These are phyloP conservation scores for Fusarium goolgardi DNA, from an alignment of 2,329 filamentous ascomycete species.

Conservation along the genomic window DNA sequence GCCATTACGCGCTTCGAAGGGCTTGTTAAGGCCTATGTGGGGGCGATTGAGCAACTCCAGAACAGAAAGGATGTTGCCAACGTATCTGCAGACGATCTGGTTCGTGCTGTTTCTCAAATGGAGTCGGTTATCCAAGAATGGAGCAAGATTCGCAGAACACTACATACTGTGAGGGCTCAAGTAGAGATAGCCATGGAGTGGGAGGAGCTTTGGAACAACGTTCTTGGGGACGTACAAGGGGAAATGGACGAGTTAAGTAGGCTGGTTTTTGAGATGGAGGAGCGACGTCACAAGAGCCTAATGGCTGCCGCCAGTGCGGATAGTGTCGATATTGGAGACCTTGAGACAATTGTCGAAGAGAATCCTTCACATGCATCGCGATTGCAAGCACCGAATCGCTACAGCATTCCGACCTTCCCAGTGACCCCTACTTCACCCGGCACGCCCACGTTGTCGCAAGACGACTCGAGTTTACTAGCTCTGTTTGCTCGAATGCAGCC, in stretches of 20 bases:
- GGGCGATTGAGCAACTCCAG: slow-evolving; percentile 93
- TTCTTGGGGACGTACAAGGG: slow-evolving; percentile 90
- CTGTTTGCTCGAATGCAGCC: slow-evolving; percentile 97
- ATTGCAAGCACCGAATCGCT: slow-evolving; percentile 69
- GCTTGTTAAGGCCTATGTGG: slow-evolving; percentile 90
- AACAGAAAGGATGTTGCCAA: slow-evolving; percentile 77
- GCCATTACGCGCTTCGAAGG: slow-evolving; percentile 87
- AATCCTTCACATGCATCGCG: slow-evolving; percentile 69
- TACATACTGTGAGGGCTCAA: slow-evolving; percentile 85
- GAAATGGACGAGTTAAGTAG: slow-evolving; percentile 84
- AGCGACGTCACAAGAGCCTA: slow-evolving; percentile 85
- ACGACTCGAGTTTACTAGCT: slow-evolving; percentile 88
- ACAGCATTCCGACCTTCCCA: slow-evolving; percentile 75
- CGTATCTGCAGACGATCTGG: slow-evolving; percentile 78
- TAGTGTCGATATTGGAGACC: slow-evolving; percentile 82
- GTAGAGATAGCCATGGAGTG: slow-evolving; percentile 99
- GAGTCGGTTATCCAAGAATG: slow-evolving; percentile 87
- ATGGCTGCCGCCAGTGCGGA: slow-evolving; percentile 71
- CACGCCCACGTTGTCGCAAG: slow-evolving; percentile 70
- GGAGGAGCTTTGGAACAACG: slow-evolving; percentile 96
- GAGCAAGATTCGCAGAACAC: slow-evolving; percentile 80
- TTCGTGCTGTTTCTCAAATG: slow-evolving; percentile 85
- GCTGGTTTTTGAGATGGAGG: slow-evolving; percentile 97
- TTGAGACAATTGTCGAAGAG: slow-evolving; percentile 94
- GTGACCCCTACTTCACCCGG: slow-evolving; percentile 70